Conservation (phyloP, 106 monocot genomes). For the Iris macrosiphon region DNA sequence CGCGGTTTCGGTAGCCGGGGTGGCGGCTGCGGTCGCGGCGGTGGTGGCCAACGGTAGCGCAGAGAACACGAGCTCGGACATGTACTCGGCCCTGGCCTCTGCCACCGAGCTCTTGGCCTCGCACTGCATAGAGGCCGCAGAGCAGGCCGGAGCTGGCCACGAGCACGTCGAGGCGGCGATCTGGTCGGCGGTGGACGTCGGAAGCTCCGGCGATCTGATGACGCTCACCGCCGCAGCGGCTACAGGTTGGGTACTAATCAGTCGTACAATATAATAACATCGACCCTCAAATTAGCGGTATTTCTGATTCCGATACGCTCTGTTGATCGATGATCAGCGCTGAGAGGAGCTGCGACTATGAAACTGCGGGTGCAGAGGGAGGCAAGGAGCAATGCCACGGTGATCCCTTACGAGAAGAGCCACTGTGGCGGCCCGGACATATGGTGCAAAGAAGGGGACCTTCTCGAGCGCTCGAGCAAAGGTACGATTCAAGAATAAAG, state of each 20-base stretch:
- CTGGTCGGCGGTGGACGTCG: conserved; percentile 56
- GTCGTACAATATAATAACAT: background rate
- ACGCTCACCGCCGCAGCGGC: conserved; percentile 95
- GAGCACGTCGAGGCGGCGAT: conserved; percentile 37
- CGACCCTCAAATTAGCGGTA: background rate
- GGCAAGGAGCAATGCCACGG: conserved; percentile 31
- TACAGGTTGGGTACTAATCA: conserved; percentile 34
- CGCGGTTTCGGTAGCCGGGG: conserved; percentile 58
- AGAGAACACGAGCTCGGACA: conserved; percentile 25
- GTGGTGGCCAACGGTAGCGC: conserved; percentile 27
- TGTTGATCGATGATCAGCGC: conserved; percentile 29
- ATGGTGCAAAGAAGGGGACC: conserved; percentile 73
- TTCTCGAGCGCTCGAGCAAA: conserved; percentile 52
- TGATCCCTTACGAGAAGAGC: conserved; percentile 59
- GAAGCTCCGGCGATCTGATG: conserved; percentile 63
- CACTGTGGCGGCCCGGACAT: conserved; percentile 31
- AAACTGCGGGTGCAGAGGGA: conserved; percentile 60
- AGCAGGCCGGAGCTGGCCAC: conserved; percentile 45
- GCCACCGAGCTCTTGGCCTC: conserved; percentile 81
- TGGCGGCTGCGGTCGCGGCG: conserved; percentile 75
- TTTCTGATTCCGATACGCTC: no score
- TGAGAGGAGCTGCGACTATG: conserved; percentile 68
- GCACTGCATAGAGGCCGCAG: conserved; percentile 76
- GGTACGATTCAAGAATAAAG: conserved; percentile 16
- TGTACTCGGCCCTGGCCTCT: conserved; percentile 49